phyloP scores from a whole-genome alignment of 2,329 filamentous ascomycete species.

The Cordyceps farinosa region DNA sequence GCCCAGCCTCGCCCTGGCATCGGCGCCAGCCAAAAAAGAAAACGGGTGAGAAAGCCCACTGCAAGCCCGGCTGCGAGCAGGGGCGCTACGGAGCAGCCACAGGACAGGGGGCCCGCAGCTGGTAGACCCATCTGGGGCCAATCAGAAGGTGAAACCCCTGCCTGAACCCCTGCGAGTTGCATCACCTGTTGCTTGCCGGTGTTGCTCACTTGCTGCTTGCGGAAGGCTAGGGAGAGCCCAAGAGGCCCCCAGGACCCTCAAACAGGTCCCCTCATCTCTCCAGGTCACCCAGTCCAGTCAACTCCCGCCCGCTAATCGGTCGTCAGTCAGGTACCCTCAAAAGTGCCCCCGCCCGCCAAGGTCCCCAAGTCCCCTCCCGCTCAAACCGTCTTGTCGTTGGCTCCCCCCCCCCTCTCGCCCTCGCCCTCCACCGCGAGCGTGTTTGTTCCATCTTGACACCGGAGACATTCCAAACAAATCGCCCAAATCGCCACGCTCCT shows the following conservation, averaged over 20 bases:
- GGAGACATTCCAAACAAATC: constrained; percentile 11
- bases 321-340: not conserved
- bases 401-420: not conserved
- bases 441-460: constrained; percentile 10
- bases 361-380: not conserved
- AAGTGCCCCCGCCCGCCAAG: not conserved
- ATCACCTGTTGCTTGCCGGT: constrained; percentile 21
- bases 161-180: not conserved
- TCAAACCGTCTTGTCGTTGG: not conserved
- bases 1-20: constrained; percentile 16
- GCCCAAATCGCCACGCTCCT: not conserved
- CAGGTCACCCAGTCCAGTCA: not conserved
- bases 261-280: not conserved
- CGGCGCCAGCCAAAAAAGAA: not conserved
- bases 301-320: constrained; percentile 6
- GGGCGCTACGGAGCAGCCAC: not conserved
- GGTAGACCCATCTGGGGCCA: constrained; percentile 2
- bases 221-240: constrained; percentile 3
- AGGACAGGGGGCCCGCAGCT: not conserved
- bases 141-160: constrained; percentile 18
- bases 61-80: not conserved
- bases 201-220: constrained; percentile 6
- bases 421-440: not conserved
- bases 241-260: not conserved
- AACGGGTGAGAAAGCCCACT: not conserved